Base-by-base conservation (phyloP, 1,139 yeast species). In the Yueomyces sp. region DNA sequence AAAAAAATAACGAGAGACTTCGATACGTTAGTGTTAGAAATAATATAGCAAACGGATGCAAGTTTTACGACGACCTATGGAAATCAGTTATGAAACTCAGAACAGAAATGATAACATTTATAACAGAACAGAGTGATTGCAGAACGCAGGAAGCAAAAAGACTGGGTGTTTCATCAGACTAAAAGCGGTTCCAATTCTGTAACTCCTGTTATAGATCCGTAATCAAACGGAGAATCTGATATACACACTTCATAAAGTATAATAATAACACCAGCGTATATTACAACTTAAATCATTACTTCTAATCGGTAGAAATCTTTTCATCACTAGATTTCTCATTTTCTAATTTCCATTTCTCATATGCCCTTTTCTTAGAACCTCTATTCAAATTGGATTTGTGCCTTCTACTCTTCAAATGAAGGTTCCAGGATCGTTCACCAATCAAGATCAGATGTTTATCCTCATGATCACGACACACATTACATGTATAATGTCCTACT, bases 381-480 rank as follows among this genome's bases (percentile, higher is more conserved):
- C 69, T 59, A 19, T 62, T 60, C n/a, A 66, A 38, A 41, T 65
- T 66, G 5, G 67, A 60, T 42, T 68, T 66, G 50, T 86, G 96
- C 44, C 83, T 70, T 47, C 77, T 68, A 47, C 96, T 80, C 28
- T 67, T 65, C 39, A 77, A 46, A 60, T 91, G 98, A 3, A 72
- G 68, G 3, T 71, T 62, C 81, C 87, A 86, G 41, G 73, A 81
- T 3, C 72, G 74, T 41, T 78, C 77, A 0, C 96, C 97, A 6
- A 91, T 78, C 1, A 84, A 72, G 1, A 84, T 72, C 27, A 82
- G 61, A 0, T 75, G 72, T 4, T 73, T 65, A 2, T 79, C 80
- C 3, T 70, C 66, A 36, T 67, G 65, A 50, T 75, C 79, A n/a
- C 63, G 64, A 57, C 98, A 91, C 1, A 70, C 61, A 0, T 73